Evolutionary conservation across 2,329 filamentous ascomycete genomes (phyloP).

Genomic region (Penicillium hordei): DNA sequence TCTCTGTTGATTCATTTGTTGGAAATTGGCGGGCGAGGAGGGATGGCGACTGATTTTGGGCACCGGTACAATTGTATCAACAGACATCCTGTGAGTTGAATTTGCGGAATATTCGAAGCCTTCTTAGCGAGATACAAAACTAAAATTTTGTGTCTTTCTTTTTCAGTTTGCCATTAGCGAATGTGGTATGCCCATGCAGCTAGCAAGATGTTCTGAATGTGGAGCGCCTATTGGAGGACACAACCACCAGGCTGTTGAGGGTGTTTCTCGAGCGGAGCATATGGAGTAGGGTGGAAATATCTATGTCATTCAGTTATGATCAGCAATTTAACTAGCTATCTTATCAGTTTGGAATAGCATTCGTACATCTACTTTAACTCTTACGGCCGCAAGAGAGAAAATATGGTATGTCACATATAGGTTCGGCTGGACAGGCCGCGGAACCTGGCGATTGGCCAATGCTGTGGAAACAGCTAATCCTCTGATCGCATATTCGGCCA

Average conservation of each 20-base stretch:
- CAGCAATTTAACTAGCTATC: background rate
- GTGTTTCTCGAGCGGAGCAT: conserved; percentile 5
- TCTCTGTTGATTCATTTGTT: no score
- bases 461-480: background rate
- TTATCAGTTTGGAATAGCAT: background rate
- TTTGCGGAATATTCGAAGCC: background rate
- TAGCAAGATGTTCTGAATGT: conserved; percentile 25
- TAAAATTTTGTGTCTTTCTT: no score
- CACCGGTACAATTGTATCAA: conserved; percentile 18
- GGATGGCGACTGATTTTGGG: conserved; percentile 13
- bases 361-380: background rate
- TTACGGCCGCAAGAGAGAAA: background rate
- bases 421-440: background rate
- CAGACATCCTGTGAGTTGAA: conserved; percentile 13
- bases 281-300: conserved; percentile 4
- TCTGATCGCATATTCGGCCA: background rate
- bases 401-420: background rate
- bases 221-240: conserved; percentile 10
- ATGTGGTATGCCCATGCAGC: conserved; percentile 34
- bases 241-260: conserved; percentile 4
- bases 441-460: background rate
- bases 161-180: conserved; percentile 31
- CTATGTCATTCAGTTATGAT: background rate
- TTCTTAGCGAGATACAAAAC: background rate
- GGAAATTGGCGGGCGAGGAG: conserved; percentile 8